Evolutionary conservation across 2,329 filamentous ascomycete species (phyloP), one percentile per base, ranked within the genome.

Genomic region (Metarhizium album): DNA sequence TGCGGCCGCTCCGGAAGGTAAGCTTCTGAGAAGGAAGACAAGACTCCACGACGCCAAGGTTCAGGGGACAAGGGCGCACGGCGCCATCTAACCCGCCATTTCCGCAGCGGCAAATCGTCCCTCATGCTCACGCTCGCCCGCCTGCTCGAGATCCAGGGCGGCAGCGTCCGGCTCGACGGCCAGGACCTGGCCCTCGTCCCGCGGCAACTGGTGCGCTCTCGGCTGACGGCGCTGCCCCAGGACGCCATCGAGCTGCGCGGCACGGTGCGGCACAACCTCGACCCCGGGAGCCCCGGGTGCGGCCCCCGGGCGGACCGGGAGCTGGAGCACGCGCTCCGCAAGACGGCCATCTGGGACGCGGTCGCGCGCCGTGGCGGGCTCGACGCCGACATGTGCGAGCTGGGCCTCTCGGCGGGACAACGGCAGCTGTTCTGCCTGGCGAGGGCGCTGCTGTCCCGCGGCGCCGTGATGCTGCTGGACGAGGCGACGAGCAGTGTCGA

Each of bases 341-440:
- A 71, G 48, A 70, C 73, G 0, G 62, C 64, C 16, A 60, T 79
- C 0, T 71, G 67, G 65, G 56, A 64, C 1, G 58, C 63, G 0
- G 60, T 77, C 13, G 61, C 68, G 1, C 46, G 58, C 0, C 59
- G 61, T 2, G 70, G 67, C 1, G 70, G 70, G 0, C 60, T 76
- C 0, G 62, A 69, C 6, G 61, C 58, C 1, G 59, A 64, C 1
- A 57, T 74, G 31, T 53, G 57, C 1, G 55, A 61, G 2, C 54
- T 67, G 2, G 56, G 58, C 1, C 57, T 74, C 4, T 74, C 70
- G 0, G 66, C 70, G 24, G 74, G 74, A 1, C 69, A 78, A 52
- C 59, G 65, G 20, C 74, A 78, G 53, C 60, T 78, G 0, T 72
- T 78, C 47, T 70, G 68, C 40, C 60, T 79, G 1, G 73, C 74